phyloP scores from a whole-genome alignment of 768 basidiomycete species.

The Termitomyces sp. region DNA sequence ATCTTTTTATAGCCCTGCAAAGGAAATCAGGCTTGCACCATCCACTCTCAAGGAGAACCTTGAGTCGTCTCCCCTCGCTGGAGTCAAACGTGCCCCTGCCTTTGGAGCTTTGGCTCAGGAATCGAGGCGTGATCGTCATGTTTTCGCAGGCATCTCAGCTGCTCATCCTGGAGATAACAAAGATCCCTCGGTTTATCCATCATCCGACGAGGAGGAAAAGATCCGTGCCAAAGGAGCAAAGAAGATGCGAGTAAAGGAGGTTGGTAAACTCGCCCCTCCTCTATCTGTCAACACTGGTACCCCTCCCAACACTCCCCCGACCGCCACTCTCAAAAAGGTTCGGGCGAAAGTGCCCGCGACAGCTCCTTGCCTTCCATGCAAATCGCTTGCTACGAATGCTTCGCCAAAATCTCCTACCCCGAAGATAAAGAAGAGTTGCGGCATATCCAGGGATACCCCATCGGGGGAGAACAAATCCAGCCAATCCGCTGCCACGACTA shows the following conservation, averaged over 20 bases:
- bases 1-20: constrained; percentile 32
- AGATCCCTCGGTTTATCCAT: constrained; percentile 36
- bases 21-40: constrained; percentile 19
- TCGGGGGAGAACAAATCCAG: not conserved
- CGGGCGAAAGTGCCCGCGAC: constrained; percentile 17
- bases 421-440: constrained; percentile 11
- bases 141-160: constrained; percentile 7
- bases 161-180: constrained; percentile 22
- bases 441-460: not conserved
- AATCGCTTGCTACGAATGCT: not conserved
- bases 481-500: not conserved
- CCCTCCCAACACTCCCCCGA: constrained; percentile 15
- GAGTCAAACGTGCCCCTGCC: constrained; percentile 54
- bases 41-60: constrained; percentile 11
- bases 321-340: constrained; percentile 11
- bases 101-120: constrained; percentile 42
- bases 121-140: constrained; percentile 14
- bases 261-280: constrained; percentile 13
- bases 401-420: constrained; percentile 22
- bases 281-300: constrained; percentile 17
- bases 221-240: constrained; percentile 52
- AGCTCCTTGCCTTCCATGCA: constrained; percentile 11
- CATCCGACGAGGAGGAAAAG: constrained; percentile 77
- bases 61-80: constrained; percentile 15
- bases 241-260: constrained; percentile 42